phyloP scores from a whole-genome alignment of 2,329 filamentous ascomycete genomes.

The Ceratocystis harringtonii region DNA sequence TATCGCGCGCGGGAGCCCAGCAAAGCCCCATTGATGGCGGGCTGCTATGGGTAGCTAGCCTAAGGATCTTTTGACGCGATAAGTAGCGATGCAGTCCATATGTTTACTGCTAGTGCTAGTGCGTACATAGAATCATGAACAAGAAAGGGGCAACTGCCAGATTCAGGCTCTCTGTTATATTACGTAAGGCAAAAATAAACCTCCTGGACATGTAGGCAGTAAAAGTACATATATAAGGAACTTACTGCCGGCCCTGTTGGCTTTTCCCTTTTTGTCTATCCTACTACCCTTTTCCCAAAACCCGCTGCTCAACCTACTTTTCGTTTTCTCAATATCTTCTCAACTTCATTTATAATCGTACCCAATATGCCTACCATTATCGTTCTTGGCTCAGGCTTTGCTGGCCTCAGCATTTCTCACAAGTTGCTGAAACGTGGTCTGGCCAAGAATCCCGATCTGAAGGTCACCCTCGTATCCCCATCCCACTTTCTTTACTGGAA shows the following conservation, averaged over 20 bases:
- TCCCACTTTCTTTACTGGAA: conserved; percentile 37
- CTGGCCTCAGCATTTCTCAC: conserved; percentile 35
- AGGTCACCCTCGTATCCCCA: conserved; percentile 33
- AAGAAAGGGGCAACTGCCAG: not conserved
- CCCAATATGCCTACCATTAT: conserved; percentile 29
- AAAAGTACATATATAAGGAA: not conserved
- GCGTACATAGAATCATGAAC: not conserved
- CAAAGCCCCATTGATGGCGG: not conserved
- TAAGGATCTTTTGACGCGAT: not conserved
- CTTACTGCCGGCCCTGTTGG: not conserved
- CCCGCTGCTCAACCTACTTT: not conserved
- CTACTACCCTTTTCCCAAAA: too few species aligned
- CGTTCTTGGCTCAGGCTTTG: conserved; percentile 34
- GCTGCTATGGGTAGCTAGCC: not conserved
- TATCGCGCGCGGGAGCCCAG: not conserved
- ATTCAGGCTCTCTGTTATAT: not conserved
- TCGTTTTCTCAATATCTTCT: not conserved
- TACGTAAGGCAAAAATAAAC: not conserved
- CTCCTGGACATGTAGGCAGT: not conserved
- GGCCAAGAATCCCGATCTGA: conserved; percentile 28
- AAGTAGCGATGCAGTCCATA: not conserved
- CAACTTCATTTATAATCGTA: not conserved
- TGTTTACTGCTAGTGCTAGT: not conserved
- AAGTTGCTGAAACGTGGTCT: conserved; percentile 34
- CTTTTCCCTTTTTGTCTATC: not conserved